Evolutionary conservation across 2,329 filamentous ascomycete genomes (phyloP).

Genomic region (Ceratocystis papillata): DNA sequence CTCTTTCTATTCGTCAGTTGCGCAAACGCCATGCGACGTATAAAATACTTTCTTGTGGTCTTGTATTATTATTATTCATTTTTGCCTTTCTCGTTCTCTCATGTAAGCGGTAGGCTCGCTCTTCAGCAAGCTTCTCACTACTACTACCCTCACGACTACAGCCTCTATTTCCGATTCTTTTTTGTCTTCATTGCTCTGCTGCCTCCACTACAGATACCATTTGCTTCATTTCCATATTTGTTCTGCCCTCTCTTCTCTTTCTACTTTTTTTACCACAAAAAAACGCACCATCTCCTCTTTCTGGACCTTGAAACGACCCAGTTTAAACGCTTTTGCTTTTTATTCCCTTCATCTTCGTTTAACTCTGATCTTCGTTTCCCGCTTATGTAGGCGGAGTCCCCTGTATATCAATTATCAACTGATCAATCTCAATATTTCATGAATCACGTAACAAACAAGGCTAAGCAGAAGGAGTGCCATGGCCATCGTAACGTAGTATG

Average conservation of each 20-base stretch:
- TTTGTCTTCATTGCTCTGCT: not conserved
- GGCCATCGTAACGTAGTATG: too few species aligned
- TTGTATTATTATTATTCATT: constrained; percentile 10
- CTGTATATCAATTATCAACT: constrained; percentile 18
- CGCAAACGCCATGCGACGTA: not conserved
- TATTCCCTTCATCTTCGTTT: constrained; percentile 9
- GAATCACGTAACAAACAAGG: constrained; percentile 16
- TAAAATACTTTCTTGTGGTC: not conserved
- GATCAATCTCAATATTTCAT: constrained; percentile 11
- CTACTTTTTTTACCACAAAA: constrained; percentile 21
- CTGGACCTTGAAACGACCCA: constrained; percentile 5
- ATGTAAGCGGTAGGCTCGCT: not conserved
- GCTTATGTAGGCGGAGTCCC: not conserved
- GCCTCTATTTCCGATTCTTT: constrained; percentile 1
- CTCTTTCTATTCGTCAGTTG: not conserved
- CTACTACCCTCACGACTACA: not conserved
- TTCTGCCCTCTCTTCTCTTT: not conserved
- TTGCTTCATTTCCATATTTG: not conserved
- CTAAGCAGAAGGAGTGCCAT: too few species aligned
- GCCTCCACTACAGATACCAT: not conserved
- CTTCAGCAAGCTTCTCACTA: not conserved
- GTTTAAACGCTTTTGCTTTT: constrained; percentile 1
- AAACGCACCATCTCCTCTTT: constrained; percentile 24
- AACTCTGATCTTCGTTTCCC: not conserved
- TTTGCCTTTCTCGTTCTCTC: not conserved